Evolutionary conservation across 495 filamentous ascomycete genomes (phyloP).

Genomic region (Rusavskia elegans): DNA sequence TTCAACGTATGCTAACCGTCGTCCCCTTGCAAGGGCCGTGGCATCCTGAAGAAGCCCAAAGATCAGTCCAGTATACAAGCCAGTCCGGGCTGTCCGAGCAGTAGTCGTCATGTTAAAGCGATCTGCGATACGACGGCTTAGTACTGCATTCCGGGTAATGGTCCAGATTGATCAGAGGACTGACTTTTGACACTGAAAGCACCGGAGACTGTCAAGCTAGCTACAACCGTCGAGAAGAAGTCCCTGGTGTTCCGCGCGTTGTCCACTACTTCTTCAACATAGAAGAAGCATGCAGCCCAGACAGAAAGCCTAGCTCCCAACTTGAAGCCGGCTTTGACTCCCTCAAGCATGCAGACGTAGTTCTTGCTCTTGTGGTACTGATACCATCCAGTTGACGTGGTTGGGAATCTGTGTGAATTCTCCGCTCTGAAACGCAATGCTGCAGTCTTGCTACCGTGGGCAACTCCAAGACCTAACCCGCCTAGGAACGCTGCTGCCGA

Average conservation of each 20-base stretch:
- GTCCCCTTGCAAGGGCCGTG: slow-evolving; percentile 45
- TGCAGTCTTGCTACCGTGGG: slow-evolving; percentile 55
- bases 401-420: slow-evolving; percentile 83
- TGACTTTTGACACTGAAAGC: slow-evolving; percentile 76
- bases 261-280: slow-evolving; percentile 75
- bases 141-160: slow-evolving; percentile 7
- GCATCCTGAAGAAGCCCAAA: slow-evolving; percentile 74
- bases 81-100: slow-evolving; percentile 68
- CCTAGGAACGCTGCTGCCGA: slow-evolving; percentile 37
- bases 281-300: slow-evolving; percentile 52
- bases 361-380: slow-evolving; percentile 97
- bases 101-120: slow-evolving; percentile 67
- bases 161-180: slow-evolving; percentile 15
- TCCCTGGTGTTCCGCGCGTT: slow-evolving; percentile 52
- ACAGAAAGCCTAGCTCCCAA: slow-evolving; percentile 55
- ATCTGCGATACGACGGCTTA: slow-evolving; percentile 30
- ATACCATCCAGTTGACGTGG: slow-evolving; percentile 73
- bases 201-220: slow-evolving; percentile 67
- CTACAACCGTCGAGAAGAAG: slow-evolving; percentile 58
- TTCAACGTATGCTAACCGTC: slow-evolving; percentile 55
- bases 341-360: slow-evolving; percentile 62
- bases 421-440: slow-evolving; percentile 80
- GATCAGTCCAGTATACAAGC: slow-evolving; percentile 55
- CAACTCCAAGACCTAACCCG: slow-evolving; percentile 53
- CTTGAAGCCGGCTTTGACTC: slow-evolving; percentile 56